These are phyloP conservation scores for Penicillium sp. DNA, from an alignment of 2,329 filamentous ascomycete genomes.

Conservation along the genomic window DNA sequence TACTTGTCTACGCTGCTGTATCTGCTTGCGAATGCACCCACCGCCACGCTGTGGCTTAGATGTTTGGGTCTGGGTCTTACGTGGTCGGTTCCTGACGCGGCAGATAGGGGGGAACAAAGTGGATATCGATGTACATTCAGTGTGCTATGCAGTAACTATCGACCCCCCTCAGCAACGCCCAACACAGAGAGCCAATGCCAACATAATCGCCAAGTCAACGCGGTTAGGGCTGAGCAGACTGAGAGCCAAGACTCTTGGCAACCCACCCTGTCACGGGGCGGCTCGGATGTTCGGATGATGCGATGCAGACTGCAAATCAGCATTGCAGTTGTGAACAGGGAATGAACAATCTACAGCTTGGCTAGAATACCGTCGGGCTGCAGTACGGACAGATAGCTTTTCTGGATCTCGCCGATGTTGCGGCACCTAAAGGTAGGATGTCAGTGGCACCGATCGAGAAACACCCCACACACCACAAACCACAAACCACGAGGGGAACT, in stretches of 20 bases:
- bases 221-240: conserved; percentile 18
- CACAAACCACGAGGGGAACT: conserved; percentile 9
- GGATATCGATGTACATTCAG: not conserved
- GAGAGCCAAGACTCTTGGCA: conserved; percentile 26
- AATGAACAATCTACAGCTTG: conserved; percentile 26
- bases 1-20: conserved; percentile 7
- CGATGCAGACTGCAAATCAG: too few species aligned
- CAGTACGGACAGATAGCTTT: conserved; percentile 33
- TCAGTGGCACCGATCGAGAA: not conserved
- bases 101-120: not conserved
- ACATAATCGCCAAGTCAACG: too few species aligned
- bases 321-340: too few species aligned
- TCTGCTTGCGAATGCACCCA: conserved; percentile 11
- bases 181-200: not conserved
- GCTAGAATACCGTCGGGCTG: conserved; percentile 32
- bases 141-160: too few species aligned
- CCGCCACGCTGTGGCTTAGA: conserved; percentile 11
- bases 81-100: not conserved
- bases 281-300: conserved; percentile 14
- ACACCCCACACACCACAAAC: not conserved
- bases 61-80: not conserved
- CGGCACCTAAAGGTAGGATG: conserved; percentile 28
- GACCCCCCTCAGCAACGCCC: too few species aligned
- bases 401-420: conserved; percentile 34
- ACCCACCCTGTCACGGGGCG: conserved; percentile 3